These are phyloP conservation scores for Neohortaea acidophila DNA, from an alignment of 495 filamentous ascomycete genomes.

Conservation along the genomic window DNA sequence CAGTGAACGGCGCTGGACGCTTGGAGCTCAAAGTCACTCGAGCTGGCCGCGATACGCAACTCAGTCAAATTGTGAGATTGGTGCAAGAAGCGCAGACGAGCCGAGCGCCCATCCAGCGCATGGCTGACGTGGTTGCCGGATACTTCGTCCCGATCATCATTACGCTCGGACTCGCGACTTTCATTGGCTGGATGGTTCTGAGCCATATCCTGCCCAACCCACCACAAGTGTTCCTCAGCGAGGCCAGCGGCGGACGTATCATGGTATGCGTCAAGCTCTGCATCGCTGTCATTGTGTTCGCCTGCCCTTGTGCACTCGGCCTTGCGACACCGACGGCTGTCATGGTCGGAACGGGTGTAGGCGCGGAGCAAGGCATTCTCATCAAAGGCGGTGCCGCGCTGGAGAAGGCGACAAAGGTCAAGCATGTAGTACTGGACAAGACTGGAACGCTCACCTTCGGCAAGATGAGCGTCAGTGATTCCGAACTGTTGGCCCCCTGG, in stretches of 20 bases:
- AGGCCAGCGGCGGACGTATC: conserved; percentile 66
- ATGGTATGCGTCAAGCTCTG: conserved; percentile 97
- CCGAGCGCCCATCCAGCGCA: conserved; percentile 83
- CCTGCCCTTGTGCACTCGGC: conserved; percentile 89
- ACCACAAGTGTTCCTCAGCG: conserved; percentile 75
- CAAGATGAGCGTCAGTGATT: conserved; percentile 76
- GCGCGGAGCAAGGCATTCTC: conserved; percentile 91
- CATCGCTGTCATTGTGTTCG: conserved; percentile 97
- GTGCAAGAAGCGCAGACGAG: conserved; percentile 94
- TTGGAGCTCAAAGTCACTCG: conserved; percentile 88
- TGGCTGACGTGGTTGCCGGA: conserved; percentile 82
- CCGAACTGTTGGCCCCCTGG: conserved; percentile 53
- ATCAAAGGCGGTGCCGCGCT: conserved; percentile 91
- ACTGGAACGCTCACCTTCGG: conserved; percentile 91
- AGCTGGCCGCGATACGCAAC: conserved; percentile 85
- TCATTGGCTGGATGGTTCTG: conserved; percentile 86
- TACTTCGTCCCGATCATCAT: conserved; percentile 91
- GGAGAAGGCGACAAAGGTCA: conserved; percentile 83
- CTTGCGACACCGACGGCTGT: conserved; percentile 91
- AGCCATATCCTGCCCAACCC: conserved; percentile 68
- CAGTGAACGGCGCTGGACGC: conserved; percentile 83
- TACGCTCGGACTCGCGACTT: conserved; percentile 67
- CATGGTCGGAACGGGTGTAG: conserved; percentile 95
- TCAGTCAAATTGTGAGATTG: conserved; percentile 93
- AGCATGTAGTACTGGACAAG: conserved; percentile 95